Evolutionary conservation across 805 yeast genomes (phyloP), one percentile per base, ranked within the genome.

Genomic region (Starmerella apicola): DNA sequence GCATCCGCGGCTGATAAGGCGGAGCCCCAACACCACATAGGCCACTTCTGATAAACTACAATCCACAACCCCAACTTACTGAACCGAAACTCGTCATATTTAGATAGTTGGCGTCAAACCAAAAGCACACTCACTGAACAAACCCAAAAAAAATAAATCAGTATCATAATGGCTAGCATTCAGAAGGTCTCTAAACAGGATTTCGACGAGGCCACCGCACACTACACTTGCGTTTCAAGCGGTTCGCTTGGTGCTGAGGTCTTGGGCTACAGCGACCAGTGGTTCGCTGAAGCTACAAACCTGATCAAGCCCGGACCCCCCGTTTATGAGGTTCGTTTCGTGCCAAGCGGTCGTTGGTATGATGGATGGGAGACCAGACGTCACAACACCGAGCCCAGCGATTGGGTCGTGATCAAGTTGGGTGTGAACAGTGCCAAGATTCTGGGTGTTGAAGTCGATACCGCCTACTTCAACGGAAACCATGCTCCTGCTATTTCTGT

Each of bases 291-390:
- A 32, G 97, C 97, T 5, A 73, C 69, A 24, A 88, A 88, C 62
- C 68, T 88, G 53, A 76, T 85, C 58, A 77, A 81, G 55, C 86
- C 95, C 28, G 70, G 68, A 34, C 70, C 78, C 3, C 94, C 96
- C 2, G 71, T 83, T 42, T 67, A 93, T 54, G 94, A 84, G 52
- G 79, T 85, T 22, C 69, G 72, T 52, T 86, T 84, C 59, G 74
- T 78, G 2, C 80, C 72, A 44, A 72, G 86, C 3, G 97, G 97
- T 37, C 95, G 95, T 3, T 88, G 96, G 95, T 88, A 83, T 57
- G 98, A 88, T 51, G 98, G 98, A 18, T 88, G 97, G 97, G 97
- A 88, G 61, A 88, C 97, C 10, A 71, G 96, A 58, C 72, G 98
- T 62, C 98, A 88, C 66, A 88, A 88, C 60, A 63, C 74, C 1